phyloP scores from a whole-genome alignment of 306 rosid species.

The Citrullus mucosospermus region DNA sequence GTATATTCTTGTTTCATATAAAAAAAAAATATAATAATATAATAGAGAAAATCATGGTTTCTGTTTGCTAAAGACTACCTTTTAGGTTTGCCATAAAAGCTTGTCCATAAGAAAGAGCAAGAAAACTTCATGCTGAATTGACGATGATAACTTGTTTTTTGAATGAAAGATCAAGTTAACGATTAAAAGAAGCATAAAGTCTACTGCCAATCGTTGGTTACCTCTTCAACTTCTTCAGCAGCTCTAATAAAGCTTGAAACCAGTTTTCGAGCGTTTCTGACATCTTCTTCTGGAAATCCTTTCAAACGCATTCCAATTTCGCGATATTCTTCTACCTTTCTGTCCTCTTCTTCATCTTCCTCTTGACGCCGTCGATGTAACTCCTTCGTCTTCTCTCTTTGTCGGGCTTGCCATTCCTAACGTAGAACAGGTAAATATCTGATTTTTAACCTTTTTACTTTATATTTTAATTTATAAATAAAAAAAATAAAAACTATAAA shows the following conservation, averaged over 20 bases:
- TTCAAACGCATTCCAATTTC: conserved; percentile 71
- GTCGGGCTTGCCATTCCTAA: conserved; percentile 93
- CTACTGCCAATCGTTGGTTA: conserved; percentile 8
- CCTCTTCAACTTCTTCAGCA: conserved; percentile 94
- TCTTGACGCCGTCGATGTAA: conserved; percentile 32
- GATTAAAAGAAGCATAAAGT: not conserved
- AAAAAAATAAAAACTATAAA: too few species aligned
- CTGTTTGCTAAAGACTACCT: not conserved
- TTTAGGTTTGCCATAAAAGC: not conserved
- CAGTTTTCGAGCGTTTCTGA: conserved; percentile 54
- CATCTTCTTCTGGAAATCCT: conserved; percentile 78
- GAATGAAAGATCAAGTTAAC: not conserved
- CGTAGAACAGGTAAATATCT: conserved; percentile 19
- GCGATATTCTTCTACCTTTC: conserved; percentile 64
- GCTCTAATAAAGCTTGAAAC: conserved; percentile 69
- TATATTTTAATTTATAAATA: too few species aligned
- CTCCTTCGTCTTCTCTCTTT: conserved; percentile 61
- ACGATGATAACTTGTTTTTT: not conserved
- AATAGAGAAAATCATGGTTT: not conserved
- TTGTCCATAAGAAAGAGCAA: not conserved
- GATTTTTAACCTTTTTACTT: not conserved
- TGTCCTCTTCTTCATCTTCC: conserved; percentile 84
- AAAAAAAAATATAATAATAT: too few species aligned
- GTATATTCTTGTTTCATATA: too few species aligned
- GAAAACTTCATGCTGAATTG: not conserved